A percentile compares a stretch with the other conserved stretches of the same genome.
These are phyloP conservation scores for Plasmodium ovale DNA, from an alignment of 169 alveolate genomes.

Conservation along the genomic window DNA sequence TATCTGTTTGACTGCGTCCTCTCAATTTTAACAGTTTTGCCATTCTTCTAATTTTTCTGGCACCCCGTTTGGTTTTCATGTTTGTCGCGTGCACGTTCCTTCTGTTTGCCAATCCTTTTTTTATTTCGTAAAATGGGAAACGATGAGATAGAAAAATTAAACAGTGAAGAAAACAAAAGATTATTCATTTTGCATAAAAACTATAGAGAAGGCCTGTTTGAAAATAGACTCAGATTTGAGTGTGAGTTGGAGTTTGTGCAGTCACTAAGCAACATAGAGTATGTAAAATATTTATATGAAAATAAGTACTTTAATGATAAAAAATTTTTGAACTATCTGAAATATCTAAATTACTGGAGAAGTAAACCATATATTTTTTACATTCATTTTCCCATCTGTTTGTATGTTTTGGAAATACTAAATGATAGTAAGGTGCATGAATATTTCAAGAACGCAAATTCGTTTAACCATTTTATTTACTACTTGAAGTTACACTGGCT, in stretches of 20 bases:
- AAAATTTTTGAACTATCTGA: conserved; percentile 79
- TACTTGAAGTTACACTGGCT: conserved; percentile 70
- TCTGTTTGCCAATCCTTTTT: too few relatives aligned
- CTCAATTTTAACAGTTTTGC: too few relatives aligned
- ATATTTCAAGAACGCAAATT: conserved; percentile 38
- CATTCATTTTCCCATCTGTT: conserved; percentile 81
- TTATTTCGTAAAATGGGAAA: conserved; percentile 60
- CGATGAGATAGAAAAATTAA: not conserved
- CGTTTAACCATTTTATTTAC: conserved; percentile 53
- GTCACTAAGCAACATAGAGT: conserved; percentile 82
- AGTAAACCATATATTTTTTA: conserved; percentile 79
- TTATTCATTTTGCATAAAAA: conserved; percentile 35
- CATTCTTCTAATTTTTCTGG: too few relatives aligned
- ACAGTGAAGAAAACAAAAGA: conserved; percentile 50
- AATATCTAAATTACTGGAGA: conserved; percentile 84
- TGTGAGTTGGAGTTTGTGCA: conserved; percentile 86
- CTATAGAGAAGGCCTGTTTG: conserved; percentile 70
- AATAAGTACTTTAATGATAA: conserved; percentile 81
- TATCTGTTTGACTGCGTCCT: too few relatives aligned
- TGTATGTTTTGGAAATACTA: conserved; percentile 82
- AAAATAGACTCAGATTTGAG: conserved; percentile 82
- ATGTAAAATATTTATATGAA: conserved; percentile 77
- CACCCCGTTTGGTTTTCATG: too few relatives aligned
- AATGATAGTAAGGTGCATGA: conserved; percentile 64
- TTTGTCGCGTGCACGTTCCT: too few relatives aligned